Conservation (phyloP, 306 rosid species). For the Lathyrus sativus region DNA sequence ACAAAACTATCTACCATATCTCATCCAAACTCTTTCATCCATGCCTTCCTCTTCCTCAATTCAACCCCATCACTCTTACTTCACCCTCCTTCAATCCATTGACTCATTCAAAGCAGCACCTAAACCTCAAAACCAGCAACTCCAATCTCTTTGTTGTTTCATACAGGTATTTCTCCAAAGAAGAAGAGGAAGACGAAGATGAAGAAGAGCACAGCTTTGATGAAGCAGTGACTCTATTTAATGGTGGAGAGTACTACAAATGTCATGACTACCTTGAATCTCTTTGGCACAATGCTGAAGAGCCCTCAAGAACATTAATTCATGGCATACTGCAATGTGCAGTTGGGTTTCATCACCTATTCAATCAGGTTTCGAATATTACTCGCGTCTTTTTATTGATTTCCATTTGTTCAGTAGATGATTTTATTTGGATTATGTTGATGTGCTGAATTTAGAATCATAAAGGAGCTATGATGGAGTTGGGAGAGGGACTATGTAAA, state of each 20-base stretch:
- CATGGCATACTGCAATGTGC: constrained; percentile 93
- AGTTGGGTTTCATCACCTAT: constrained; percentile 90
- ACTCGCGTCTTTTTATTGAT: constrained; percentile 25
- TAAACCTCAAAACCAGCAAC: constrained; percentile 23
- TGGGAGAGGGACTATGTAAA: constrained; percentile 88
- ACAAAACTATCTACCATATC: constrained; percentile 34
- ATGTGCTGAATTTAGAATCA: constrained; percentile 61
- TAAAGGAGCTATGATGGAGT: constrained; percentile 94
- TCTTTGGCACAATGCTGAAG: constrained; percentile 76
- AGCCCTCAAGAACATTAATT: constrained; percentile 77
- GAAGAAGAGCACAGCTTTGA: constrained; percentile 54
- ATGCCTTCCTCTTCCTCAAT: constrained; percentile 29
- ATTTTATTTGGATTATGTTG: constrained; percentile 15
- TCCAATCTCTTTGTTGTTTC: constrained; percentile 35
- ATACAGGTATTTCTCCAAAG: constrained; percentile 40
- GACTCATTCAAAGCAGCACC: constrained; percentile 27
- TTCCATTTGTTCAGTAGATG: background rate
- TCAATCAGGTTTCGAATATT: constrained; percentile 58
- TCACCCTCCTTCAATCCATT: constrained; percentile 32
- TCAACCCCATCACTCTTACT: constrained; percentile 34
- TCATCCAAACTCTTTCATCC: constrained; percentile 35
- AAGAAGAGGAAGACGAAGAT: constrained; percentile 33
- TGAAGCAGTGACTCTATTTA: constrained; percentile 69
- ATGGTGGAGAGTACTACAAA: constrained; percentile 64
- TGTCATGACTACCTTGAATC: constrained; percentile 87